Base-by-base conservation (phyloP, 2,329 filamentous ascomycete genomes). In the Botrytis paeoniae region DNA sequence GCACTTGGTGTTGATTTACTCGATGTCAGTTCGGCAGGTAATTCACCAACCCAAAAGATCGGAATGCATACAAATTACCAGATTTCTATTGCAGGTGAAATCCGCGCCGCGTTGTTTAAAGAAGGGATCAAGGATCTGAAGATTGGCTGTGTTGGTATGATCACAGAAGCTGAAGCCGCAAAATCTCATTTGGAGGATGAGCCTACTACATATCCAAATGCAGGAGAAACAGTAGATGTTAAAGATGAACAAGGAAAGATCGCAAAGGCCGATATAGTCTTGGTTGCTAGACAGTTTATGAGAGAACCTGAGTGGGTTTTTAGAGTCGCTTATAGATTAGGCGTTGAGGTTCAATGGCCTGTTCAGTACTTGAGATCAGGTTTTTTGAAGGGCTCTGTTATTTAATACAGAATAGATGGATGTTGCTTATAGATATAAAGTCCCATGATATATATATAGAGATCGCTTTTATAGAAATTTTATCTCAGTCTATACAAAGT, bases 301-400 rank as follows among this genome's bases (percentile, higher is more conserved):
- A 89, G 93, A 81, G 93, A 97, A 79, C 92, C 94, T 0, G 90
- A 93, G 73, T 89, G 94, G 80, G 91, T 94, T 14, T 89, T 93
- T 82, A 86, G 88, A 48, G 91, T 89, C 75, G 94, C 93, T 0
- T 87, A 92, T 74, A 88, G 94, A 76, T 84, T 97, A 45, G 89
- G 88, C 16, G 89, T 95, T 5, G 84, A 89, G 73, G 89, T 95
- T 8, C 85, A 91, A 77, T 91, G 91, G 88, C 89, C 94, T 18
- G 25, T 74, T 51, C 79, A 80, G 48, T 80, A 79, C 69, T 29
- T 59, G 18, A 73, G 77, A 63, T 77, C 74, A 1, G 62, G 69
- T 25, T 80, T 80, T 61, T 59, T 75, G 16, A 79, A 74, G 59
- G 76, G 75, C 5, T 79, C 77, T 65, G 76, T 66, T 74, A 78